Evolutionary conservation across 805 yeast species (phyloP).

Genomic region (Candida suzukii): DNA sequence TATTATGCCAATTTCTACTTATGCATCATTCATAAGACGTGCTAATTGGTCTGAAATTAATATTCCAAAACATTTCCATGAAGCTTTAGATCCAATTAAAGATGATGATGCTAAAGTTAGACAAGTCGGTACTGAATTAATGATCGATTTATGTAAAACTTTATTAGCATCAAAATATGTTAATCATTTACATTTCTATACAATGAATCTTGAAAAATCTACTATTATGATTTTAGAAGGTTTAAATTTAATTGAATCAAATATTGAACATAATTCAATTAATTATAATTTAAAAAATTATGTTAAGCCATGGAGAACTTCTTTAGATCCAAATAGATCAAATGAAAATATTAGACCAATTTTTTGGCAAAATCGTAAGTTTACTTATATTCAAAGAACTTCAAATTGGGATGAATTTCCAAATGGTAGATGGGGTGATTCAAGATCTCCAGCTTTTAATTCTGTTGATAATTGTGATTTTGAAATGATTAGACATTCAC

Average conservation of each 20-base stretch:
- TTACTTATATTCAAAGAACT: constrained; percentile 82
- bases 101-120: constrained; percentile 89
- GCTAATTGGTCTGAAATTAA: constrained; percentile 89
- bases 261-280: constrained; percentile 7
- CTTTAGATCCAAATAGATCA: constrained; percentile 71
- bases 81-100: constrained; percentile 68
- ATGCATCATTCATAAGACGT: constrained; percentile 86
- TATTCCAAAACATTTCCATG: constrained; percentile 68
- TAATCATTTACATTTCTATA: constrained; percentile 88
- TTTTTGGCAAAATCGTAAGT: constrained; percentile 92
- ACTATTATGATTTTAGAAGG: constrained; percentile 81
- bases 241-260: constrained; percentile 42
- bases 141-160: constrained; percentile 75
- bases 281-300: constrained; percentile 17
- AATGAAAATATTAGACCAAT: constrained; percentile 87
- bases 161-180: constrained; percentile 65
- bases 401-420: constrained; percentile 98
- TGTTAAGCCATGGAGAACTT: constrained; percentile 82
- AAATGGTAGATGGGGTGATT: constrained; percentile 98
- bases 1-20: constrained; percentile 97
- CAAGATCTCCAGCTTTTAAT: constrained; percentile 95
- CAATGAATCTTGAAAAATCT: constrained; percentile 94
- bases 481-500: constrained; percentile 73
- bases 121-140: constrained; percentile 73
- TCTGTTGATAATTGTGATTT: constrained; percentile 79